Evolutionary conservation across 2,329 filamentous ascomycete genomes (phyloP), one percentile per base, ranked within the genome.

Genomic region (Macrophomina phaseolina): DNA sequence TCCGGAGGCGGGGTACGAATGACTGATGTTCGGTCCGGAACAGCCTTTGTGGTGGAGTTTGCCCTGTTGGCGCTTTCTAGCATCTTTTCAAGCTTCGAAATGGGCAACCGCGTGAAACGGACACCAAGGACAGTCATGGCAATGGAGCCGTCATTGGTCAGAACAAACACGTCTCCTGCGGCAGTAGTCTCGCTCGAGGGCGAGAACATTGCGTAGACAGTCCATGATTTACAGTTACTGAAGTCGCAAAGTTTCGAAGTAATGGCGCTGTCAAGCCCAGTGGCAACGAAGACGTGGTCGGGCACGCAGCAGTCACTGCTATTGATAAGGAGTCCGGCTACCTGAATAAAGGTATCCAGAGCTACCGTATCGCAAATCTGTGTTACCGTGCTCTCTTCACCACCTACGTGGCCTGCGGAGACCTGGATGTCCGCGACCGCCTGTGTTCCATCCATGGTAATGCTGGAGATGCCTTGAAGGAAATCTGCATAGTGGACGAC

Each of bases 281-380:
- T 66, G 16, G 68, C 67, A 18, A 72, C 65, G 18, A 72, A 67
- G 5, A 70, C 70, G 28, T 72, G 67, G 12, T 65, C 68, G 18
- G 60, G 34, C 36, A 49, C 16, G 65, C 67, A 49, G 40, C n/a
- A 18, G 14, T 69, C 67, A 30, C 70, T 70, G 52, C 66, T 72
- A 36, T 72, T 72, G 42, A 72, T 68, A 12, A 71, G 65, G 16
- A 72, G 58, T 9, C 71, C 71, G 7, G 68, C 68, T 3, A 71
- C 70, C n/a, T 68, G 67, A 16, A 71, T 71, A 40, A 72, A 72
- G 11, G 64, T 58, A 48, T 72, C 71, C 23, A 72, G 60, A 23
- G 67, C 64, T 2, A 70, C 67, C n/a, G 71, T 67, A 34, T 71
- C 71, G 40, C 68, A 72, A 28, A 49, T 42, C 11, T 60, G 38